Evolutionary conservation across 176 grass and related monocot species (phyloP).

Genomic region (Bothriochloa decipiens): DNA sequence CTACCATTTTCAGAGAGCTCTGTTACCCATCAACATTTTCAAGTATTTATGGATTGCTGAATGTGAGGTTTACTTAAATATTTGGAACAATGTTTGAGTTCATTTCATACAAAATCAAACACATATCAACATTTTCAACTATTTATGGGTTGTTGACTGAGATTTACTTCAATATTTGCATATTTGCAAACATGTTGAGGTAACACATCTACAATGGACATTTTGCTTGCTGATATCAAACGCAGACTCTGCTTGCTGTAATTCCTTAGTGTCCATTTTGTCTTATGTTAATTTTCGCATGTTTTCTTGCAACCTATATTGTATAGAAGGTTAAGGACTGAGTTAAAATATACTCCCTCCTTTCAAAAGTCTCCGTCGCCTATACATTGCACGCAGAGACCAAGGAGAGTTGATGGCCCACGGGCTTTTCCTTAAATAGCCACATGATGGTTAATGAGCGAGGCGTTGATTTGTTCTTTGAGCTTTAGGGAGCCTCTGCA

Average conservation of each 20-base stretch:
- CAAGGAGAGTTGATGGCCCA: too few relatives aligned
- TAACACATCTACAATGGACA: background rate
- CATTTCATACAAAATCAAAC: background rate
- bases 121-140: constrained; percentile 23
- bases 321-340: background rate
- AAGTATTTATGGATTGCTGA: background rate
- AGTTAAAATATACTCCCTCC: background rate
- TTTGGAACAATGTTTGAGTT: constrained; percentile 12
- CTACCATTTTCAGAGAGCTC: constrained; percentile 1
- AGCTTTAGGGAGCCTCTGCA: too few relatives aligned
- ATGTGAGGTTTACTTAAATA: constrained; percentile 12
- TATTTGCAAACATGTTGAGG: background rate
- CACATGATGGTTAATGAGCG: too few relatives aligned
- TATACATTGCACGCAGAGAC: too few relatives aligned
- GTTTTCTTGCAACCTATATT: background rate
- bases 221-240: background rate
- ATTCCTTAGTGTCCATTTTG: constrained; percentile 1
- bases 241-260: background rate
- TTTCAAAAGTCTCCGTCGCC: too few relatives aligned
- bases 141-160: background rate
- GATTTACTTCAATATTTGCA: constrained; percentile 18
- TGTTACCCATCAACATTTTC: constrained; percentile 9
- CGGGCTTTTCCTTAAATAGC: too few relatives aligned
- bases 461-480: too few relatives aligned
- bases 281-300: background rate